Conservation (phyloP, 2,329 filamentous ascomycete species). For the Zalaria obscura region DNA sequence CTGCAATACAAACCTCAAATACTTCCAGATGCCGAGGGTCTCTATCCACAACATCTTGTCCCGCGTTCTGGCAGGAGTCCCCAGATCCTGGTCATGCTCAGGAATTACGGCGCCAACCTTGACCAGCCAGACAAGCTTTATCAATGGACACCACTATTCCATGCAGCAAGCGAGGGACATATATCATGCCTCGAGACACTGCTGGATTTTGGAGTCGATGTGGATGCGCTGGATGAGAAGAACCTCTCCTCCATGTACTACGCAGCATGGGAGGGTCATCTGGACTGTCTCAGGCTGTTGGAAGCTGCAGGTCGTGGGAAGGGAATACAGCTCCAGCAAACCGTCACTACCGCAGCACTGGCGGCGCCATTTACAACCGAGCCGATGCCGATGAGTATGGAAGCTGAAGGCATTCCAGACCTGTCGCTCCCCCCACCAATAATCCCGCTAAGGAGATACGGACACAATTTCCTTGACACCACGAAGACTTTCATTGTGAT, state of each 20-base stretch:
- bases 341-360: constrained; percentile 25
- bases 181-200: constrained; percentile 74
- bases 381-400: constrained; percentile 45
- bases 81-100: constrained; percentile 63
- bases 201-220: constrained; percentile 63
- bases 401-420: constrained; percentile 79
- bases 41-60: constrained; percentile 94
- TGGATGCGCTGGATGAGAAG: constrained; percentile 79
- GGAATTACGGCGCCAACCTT: constrained; percentile 75
- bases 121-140: constrained; percentile 92
- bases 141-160: constrained; percentile 91
- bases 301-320: constrained; percentile 35
- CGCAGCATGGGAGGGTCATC: constrained; percentile 91
- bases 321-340: constrained; percentile 17
- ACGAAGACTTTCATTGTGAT: constrained; percentile 86
- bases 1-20: constrained; percentile 68
- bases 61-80: constrained; percentile 76
- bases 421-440: constrained; percentile 90
- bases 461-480: constrained; percentile 95
- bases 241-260: constrained; percentile 93
- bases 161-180: constrained; percentile 92
- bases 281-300: constrained; percentile 86
- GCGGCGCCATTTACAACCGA: constrained; percentile 20
- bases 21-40: constrained; percentile 85
- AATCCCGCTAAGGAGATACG: constrained; percentile 84